These are phyloP conservation scores for Trypanosoma lewisi DNA, from an alignment of 208 protist species.

Conservation along the genomic window DNA sequence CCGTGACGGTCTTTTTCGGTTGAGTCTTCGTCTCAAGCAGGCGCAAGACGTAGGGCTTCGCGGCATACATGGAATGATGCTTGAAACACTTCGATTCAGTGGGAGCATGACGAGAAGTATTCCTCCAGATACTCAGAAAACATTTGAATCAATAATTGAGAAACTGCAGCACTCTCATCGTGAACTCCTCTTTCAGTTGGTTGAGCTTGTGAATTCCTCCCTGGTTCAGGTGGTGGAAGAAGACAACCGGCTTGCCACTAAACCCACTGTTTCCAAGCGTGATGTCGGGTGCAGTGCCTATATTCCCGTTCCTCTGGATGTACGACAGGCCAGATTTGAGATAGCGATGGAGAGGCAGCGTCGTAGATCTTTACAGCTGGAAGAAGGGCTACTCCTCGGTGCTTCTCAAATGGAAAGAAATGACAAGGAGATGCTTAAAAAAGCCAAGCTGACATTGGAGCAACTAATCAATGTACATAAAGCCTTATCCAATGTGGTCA, in stretches of 20 bases:
- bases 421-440: conserved; percentile 22
- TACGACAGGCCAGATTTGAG: conserved; percentile 54
- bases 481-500: background rate
- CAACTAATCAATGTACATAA: conserved; percentile 34
- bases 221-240: conserved; percentile 24
- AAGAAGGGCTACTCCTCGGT: conserved; percentile 22
- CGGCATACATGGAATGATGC: conserved; percentile 35
- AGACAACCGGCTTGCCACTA: conserved; percentile 29
- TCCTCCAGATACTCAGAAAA: conserved; percentile 15
- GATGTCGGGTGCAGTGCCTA: conserved; percentile 33
- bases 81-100: conserved; percentile 14
- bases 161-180: conserved; percentile 50
- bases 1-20: conserved; percentile 41
- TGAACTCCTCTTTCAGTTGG: conserved; percentile 47
- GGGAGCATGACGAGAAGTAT: background rate
- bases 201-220: conserved; percentile 38
- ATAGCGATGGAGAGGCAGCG: conserved; percentile 52
- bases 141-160: conserved; percentile 51
- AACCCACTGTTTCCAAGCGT: conserved; percentile 16
- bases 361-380: conserved; percentile 28
- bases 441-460: conserved; percentile 33
- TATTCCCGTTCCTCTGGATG: conserved; percentile 38
- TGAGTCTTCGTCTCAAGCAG: conserved; percentile 51
- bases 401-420: conserved; percentile 5
- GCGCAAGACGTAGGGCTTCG: conserved; percentile 38